phyloP scores from a whole-genome alignment of 1,139 yeast genomes.

The Lodderomyces jiufengensis region DNA sequence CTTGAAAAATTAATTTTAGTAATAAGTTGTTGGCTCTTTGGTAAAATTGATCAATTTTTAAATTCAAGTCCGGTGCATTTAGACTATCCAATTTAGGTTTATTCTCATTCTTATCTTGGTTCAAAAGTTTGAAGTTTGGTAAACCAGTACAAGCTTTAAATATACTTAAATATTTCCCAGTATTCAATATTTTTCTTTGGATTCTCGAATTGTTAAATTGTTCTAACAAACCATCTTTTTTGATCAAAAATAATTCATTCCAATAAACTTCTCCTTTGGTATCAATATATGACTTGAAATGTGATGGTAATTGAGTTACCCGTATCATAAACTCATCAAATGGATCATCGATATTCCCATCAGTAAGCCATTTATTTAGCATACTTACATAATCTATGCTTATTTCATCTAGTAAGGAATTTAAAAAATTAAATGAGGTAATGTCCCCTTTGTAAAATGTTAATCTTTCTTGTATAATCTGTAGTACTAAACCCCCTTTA shows the following conservation, averaged over 20 bases:
- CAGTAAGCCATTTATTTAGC: constrained; percentile 73
- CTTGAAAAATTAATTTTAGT: constrained; percentile 55
- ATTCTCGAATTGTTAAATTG: constrained; percentile 56
- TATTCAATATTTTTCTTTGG: constrained; percentile 64
- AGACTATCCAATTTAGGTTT: constrained; percentile 35
- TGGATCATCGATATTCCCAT: constrained; percentile 76
- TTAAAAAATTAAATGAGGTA: constrained; percentile 49
- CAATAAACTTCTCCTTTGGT: constrained; percentile 72
- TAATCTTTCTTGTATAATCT: constrained; percentile 57
- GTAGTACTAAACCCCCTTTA: constrained; percentile 67
- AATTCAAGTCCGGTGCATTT: constrained; percentile 56
- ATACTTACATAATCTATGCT: constrained; percentile 63
- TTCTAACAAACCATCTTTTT: constrained; percentile 71
- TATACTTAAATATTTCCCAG: constrained; percentile 84
- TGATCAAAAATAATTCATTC: constrained; percentile 76
- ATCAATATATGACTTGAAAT: constrained; percentile 34
- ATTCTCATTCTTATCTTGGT: constrained; percentile 18
- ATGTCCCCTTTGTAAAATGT: constrained; percentile 65
- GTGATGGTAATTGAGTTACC: constrained; percentile 32
- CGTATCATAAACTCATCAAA: constrained; percentile 79
- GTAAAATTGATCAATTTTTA: constrained; percentile 62
- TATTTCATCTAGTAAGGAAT: constrained; percentile 51
- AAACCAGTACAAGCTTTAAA: constrained; percentile 55
- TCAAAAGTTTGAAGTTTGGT: constrained; percentile 27
- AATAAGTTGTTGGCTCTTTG: constrained; percentile 64